Conservation (phyloP, 495 filamentous ascomycete species). For the Friedmanniomyces simplex region DNA sequence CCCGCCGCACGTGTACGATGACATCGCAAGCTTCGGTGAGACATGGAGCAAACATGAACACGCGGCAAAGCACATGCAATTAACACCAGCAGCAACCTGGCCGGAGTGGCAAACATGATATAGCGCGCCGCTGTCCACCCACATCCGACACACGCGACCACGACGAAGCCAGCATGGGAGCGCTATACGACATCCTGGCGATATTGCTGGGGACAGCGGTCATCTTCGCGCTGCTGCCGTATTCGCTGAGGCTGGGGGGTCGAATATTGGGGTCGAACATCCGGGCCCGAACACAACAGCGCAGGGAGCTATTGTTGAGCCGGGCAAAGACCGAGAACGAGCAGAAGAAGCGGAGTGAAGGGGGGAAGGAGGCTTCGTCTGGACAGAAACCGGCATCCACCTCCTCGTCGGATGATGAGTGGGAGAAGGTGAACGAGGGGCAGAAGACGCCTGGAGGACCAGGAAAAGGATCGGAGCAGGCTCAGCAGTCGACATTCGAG, state of each 20-base stretch:
- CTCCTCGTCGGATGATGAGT: conserved; percentile 48
- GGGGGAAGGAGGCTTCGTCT: conserved; percentile 16
- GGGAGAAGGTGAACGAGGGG: conserved; percentile 61
- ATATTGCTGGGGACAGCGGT: conserved; percentile 3
- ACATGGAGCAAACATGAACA: too few species aligned
- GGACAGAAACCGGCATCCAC: conserved; percentile 19
- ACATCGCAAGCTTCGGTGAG: too few species aligned
- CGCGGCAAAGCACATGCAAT: background rate
- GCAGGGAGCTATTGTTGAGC: conserved; percentile 50
- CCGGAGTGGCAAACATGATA: background rate
- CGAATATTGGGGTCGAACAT: conserved; percentile 37
- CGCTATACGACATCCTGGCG: conserved; percentile 7
- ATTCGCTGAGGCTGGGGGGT: conserved; percentile 24
- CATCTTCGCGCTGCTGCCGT: conserved; percentile 9
- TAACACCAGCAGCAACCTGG: too few species aligned
- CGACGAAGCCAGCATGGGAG: conserved; percentile 4
- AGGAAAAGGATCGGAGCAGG: background rate
- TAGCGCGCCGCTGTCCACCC: background rate
- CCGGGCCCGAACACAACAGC: conserved; percentile 54
- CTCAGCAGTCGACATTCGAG: conserved; percentile 51
- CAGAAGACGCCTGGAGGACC: conserved; percentile 41
- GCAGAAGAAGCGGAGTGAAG: conserved; percentile 31
- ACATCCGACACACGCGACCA: background rate
- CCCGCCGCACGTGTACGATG: background rate
- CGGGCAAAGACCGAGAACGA: conserved; percentile 51